Evolutionary conservation across 176 grass and related monocot species (phyloP), one percentile per base, ranked within the genome.

Genomic region (Sorghum bicolor): DNA sequence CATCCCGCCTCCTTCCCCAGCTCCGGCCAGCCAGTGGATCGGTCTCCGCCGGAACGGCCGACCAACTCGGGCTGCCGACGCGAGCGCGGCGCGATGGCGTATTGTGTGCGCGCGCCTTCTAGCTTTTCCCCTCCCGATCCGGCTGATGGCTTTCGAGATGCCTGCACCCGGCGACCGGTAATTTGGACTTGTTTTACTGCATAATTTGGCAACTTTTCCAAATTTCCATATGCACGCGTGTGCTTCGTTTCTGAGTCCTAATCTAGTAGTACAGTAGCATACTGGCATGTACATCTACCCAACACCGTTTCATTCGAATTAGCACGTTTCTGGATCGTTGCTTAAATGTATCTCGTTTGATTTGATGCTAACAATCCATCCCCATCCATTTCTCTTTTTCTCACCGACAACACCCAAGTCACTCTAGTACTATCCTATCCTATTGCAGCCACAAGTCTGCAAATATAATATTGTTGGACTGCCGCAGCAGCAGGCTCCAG

Each of bases 391-490:
- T 66, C 14, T 48, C 15, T 50, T 41, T 25, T 8, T 74, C 28
- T 64, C 53, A 16, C 39, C 39, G 39, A 26, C 39, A 6, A 25
- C 2, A 62, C n/a, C 39, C 4, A 33, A 63, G 15, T 53, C 58
- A 29, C 63, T 48, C 19, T 10, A 77, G 63, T 41, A 76, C 40
- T 64, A 45, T 5, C 8, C 0, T 48, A 48, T 28, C 24, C 10
- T 29, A 19, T 62, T 62, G 50, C 28, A 25, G 28, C 50, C 75
- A 85, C 75, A 78, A 20, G 65, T 33, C 64, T 78, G 74, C 17
- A 47, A 17, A 47, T 72, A 78, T 70, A 78, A 34, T 79, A 77
- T 60, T 32, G 34, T 77, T 60, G 48, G 47, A 32, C 36, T 71
- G 41, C 37, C 47, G 28, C 38, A 44, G 20, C 26, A 70, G 20